Base-by-base conservation (phyloP, 208 protist species). In the Acanthamoeba divionensis region DNA sequence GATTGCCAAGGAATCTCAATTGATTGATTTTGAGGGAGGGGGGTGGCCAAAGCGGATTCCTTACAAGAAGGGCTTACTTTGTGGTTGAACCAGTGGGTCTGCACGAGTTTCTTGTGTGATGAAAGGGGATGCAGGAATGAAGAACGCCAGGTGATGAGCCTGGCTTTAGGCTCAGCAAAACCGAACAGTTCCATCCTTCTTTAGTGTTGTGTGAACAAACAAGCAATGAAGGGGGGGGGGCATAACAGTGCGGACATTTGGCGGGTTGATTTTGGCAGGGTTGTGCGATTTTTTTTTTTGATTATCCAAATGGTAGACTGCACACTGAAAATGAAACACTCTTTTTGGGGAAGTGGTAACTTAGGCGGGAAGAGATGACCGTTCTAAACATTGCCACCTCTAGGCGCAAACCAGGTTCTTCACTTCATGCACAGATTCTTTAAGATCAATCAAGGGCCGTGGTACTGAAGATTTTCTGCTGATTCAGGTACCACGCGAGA, bases 61-160 rank as follows among this genome's bases (percentile, higher is more conserved):
- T 60, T 60, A 24, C 18, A 60, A 60, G n/a, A 18, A n/a, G 18
- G 52, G 45, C 15, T 36, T 36, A 67, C 79, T 41, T 41, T 67
- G 79, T 87, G 69, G 57, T 87, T 87, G 36, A 87, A 87, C 79
- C 79, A 87, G 26, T 87, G 79, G 9, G 79, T 69, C 36, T 47
- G 48, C 12, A 87, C 13, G 55, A 45, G 45, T 60, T 63, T 36
- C 1, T 41, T 13, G 31, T 87, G 79, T 0, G 54, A 41, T 1
- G 79, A 63, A 3, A n/a, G 48, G 2, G 79, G 79, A 31, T 87
- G 79, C 13, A 18, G 13, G 38, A 87, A 87, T 31, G 15, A 29
- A 9, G 79, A 87, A 8, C 54, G 79, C 79, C 79, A 87, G 0
- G 52, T 41, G 10, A 45, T 33, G 0, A 87, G 29, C 50, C 57